Evolutionary conservation across 257 asterid genomes (phyloP).

Genomic region (Rauvolfia tetraphylla): DNA sequence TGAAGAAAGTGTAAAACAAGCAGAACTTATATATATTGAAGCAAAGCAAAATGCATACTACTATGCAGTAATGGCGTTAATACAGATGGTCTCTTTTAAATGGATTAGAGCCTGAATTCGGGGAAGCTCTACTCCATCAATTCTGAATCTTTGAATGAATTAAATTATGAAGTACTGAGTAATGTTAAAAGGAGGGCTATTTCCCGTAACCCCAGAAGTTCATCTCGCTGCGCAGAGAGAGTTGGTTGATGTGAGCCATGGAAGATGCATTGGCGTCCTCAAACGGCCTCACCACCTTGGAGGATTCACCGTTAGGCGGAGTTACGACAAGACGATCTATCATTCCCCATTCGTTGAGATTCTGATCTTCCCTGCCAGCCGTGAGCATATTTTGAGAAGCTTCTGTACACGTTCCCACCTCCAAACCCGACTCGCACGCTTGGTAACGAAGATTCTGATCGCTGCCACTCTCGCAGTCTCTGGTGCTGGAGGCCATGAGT

Average conservation of each 20-base stretch:
- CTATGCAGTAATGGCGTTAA: no score
- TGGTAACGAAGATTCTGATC: conserved; percentile 31
- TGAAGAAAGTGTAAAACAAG: no score
- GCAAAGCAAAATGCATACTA: no score
- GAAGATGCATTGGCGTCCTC: conserved; percentile 29
- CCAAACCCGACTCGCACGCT: conserved; percentile 31
- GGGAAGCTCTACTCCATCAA: no score
- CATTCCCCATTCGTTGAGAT: conserved; percentile 49
- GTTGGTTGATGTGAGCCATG: conserved; percentile 43
- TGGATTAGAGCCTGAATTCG: no score
- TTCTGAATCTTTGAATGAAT: no score
- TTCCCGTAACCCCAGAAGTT: conserved; percentile 75
- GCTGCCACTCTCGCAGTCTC: conserved; percentile 47
- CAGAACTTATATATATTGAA: no score
- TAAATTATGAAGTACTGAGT: no score
- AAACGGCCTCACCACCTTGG: conserved; percentile 28
- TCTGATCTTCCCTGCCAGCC: conserved; percentile 27
- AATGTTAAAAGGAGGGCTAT: neutral
- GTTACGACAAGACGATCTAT: conserved; percentile 11
- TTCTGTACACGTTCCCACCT: conserved; percentile 24
- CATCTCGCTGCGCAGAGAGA: conserved; percentile 60
- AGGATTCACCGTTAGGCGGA: conserved; percentile 25
- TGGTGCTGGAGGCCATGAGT: conserved; percentile 38
- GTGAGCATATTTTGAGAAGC: conserved; percentile 13
- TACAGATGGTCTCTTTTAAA: no score